These are phyloP conservation scores for Celoporthe dispersa DNA, from an alignment of 2,329 filamentous ascomycete genomes.

Conservation along the genomic window DNA sequence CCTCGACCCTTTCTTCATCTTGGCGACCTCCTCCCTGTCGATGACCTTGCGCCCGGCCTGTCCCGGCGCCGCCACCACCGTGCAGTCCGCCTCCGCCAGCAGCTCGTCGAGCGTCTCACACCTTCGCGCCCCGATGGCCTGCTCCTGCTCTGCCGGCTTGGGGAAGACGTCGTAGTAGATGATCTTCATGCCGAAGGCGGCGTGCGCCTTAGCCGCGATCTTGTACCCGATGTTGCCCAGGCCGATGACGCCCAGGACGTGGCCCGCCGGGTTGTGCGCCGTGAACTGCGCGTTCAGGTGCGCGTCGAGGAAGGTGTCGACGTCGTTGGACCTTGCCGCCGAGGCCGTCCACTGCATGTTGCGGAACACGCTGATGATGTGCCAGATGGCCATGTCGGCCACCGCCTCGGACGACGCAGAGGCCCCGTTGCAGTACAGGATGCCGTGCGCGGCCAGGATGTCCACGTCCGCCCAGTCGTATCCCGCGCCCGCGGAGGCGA, in stretches of 20 bases:
- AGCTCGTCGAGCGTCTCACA: slow-evolving; percentile 50
- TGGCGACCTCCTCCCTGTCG: slow-evolving; percentile 43
- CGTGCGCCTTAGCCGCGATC: slow-evolving; percentile 59
- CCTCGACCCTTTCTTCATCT: slow-evolving; percentile 55
- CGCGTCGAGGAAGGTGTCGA: slow-evolving; percentile 52
- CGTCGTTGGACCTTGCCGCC: slow-evolving; percentile 52
- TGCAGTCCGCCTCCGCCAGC: slow-evolving; percentile 51
- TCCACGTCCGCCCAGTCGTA: slow-evolving; percentile 68
- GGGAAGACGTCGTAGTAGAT: slow-evolving; percentile 54
- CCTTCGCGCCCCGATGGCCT: slow-evolving; percentile 45
- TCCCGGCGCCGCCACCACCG: slow-evolving; percentile 54
- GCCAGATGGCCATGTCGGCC: slow-evolving; percentile 63
- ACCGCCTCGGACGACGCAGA: slow-evolving; percentile 65
- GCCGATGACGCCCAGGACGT: slow-evolving; percentile 61
- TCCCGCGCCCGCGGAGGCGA: slow-evolving; percentile 66
- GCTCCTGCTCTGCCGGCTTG: slow-evolving; percentile 46
- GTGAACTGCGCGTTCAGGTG: slow-evolving; percentile 56
- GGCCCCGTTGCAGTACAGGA: slow-evolving; percentile 67
- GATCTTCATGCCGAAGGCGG: slow-evolving; percentile 62
- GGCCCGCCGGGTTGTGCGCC: slow-evolving; percentile 60
- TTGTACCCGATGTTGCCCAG: slow-evolving; percentile 59
- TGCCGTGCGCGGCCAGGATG: slow-evolving; percentile 39
- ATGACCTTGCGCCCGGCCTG: slow-evolving; percentile 49
- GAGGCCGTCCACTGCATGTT: slow-evolving; percentile 59
- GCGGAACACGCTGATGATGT: slow-evolving; percentile 63